Percentiles rank a stretch among this genome's conserved stretches.
Conservation (phyloP, 371 early-diverging fungal genomes). For the Mortierella sp. region DNA sequence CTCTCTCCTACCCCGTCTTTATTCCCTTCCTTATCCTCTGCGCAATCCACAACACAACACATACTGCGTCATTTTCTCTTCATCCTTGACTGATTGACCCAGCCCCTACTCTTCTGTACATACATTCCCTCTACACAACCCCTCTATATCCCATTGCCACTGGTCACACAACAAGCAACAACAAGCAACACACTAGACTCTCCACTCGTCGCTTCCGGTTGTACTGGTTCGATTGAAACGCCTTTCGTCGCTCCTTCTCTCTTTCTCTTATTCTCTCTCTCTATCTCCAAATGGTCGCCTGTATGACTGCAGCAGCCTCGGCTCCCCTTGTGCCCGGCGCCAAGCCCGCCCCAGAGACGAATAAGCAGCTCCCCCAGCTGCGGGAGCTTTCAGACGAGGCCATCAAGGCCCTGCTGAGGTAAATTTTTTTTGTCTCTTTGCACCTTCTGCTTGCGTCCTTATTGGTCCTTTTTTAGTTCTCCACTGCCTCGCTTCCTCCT, state of each 20-base stretch:
- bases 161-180: background rate
- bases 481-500: background rate
- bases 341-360: conserved; percentile 40
- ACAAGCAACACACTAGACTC: background rate
- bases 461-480: conserved; percentile 24
- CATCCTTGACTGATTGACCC: background rate
- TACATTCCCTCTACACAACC: background rate
- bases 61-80: background rate
- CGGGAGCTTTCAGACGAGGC: conserved; percentile 56
- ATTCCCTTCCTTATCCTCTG: conserved; percentile 6
- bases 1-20: background rate
- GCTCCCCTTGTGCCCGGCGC: conserved; percentile 29
- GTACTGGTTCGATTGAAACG: conserved; percentile 10
- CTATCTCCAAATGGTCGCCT: conserved; percentile 32
- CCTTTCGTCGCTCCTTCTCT: conserved; percentile 9
- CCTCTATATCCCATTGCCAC: background rate
- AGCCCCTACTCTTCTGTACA: conserved; percentile 2
- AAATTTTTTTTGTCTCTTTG: conserved; percentile 17
- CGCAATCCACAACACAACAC: background rate
- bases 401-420: conserved; percentile 58
- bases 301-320: conserved; percentile 45
- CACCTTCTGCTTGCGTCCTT: conserved; percentile 2
- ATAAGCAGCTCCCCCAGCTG: conserved; percentile 38
- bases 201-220: background rate
- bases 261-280: conserved; percentile 9